Conservation (phyloP, 306 rosid species). For the Astragalus glycyphyllos region DNA sequence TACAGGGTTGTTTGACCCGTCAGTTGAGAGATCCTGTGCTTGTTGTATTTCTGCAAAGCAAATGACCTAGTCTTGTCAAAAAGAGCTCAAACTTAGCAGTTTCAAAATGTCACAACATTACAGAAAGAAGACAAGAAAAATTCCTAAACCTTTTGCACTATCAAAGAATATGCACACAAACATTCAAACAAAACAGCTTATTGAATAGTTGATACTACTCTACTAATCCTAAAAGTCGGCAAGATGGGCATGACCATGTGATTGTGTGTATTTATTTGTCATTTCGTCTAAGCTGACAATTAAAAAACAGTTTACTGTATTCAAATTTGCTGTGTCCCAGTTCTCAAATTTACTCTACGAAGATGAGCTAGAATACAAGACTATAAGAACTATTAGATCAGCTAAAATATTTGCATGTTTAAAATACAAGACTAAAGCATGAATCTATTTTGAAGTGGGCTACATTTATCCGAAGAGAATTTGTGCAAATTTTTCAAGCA, state of each 20-base stretch:
- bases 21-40: constrained; percentile 35
- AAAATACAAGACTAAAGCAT: too few relatives aligned
- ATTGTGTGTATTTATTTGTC: too few relatives aligned
- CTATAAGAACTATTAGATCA: too few relatives aligned
- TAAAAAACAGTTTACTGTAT: not conserved
- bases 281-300: too few relatives aligned
- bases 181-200: constrained; percentile 8
- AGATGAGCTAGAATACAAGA: constrained; percentile 16
- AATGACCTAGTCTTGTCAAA: constrained; percentile 30
- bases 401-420: too few relatives aligned
- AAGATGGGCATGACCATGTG: too few relatives aligned
- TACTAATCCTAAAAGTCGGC: too few relatives aligned
- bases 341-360: constrained; percentile 18
- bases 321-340: not conserved
- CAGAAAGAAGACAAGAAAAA: constrained; percentile 2
- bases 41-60: constrained; percentile 56
- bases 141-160: not conserved
- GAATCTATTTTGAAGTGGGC: too few relatives aligned
- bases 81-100: constrained; percentile 25
- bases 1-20: constrained; percentile 50
- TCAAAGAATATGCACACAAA: too few relatives aligned
- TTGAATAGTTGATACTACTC: too few relatives aligned
- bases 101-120: constrained; percentile 14
- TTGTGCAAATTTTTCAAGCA: too few relatives aligned
- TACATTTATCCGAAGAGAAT: too few relatives aligned